Percentiles rank a stretch among this genome's conserved stretches.
These are phyloP conservation scores for Hypoxylon sp. DNA, from an alignment of 2,329 filamentous ascomycete genomes.

Conservation along the genomic window DNA sequence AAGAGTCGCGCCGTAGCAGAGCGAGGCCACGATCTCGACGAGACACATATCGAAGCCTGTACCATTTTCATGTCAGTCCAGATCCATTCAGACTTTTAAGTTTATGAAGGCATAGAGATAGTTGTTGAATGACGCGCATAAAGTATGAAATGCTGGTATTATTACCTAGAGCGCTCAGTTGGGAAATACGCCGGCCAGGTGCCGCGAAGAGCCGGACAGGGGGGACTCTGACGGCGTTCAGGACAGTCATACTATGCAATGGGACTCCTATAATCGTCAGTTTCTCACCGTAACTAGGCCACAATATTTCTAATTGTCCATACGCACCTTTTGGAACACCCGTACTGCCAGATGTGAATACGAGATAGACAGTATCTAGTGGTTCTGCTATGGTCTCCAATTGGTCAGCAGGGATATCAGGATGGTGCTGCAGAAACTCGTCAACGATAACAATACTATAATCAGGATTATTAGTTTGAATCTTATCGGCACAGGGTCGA, in stretches of 20 bases:
- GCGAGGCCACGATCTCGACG: slow-evolving; percentile 2
- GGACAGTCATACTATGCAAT: background rate
- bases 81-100: background rate
- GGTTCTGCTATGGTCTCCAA: background rate
- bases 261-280: background rate
- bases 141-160: background rate
- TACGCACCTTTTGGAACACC: background rate
- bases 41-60: background rate
- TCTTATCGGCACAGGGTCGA: background rate
- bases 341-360: background rate
- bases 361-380: background rate
- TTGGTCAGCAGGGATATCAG: background rate
- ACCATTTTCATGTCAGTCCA: background rate
- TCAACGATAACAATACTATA: background rate
- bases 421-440: background rate
- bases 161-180: background rate
- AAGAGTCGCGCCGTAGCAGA: slow-evolving; percentile 36
- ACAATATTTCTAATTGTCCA: background rate
- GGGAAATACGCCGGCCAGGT: background rate
- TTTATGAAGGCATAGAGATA: background rate
- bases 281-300: background rate
- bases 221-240: background rate
- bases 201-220: background rate
- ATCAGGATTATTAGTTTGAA: background rate
- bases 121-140: background rate